These are phyloP conservation scores for Trametopsis cervina DNA, from an alignment of 768 basidiomycete genomes.

Conservation along the genomic window DNA sequence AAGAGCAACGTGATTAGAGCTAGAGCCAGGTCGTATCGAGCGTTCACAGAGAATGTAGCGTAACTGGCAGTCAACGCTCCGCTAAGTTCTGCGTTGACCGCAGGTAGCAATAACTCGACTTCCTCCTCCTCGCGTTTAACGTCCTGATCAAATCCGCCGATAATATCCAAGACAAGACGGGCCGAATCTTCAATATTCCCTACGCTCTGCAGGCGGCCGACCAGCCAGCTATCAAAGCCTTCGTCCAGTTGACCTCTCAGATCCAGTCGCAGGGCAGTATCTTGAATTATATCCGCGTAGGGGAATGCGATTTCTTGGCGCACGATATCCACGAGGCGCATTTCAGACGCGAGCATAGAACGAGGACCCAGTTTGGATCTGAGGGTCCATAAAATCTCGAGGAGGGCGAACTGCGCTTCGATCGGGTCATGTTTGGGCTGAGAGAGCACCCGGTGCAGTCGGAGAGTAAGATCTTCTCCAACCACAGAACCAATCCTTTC, in stretches of 20 bases:
- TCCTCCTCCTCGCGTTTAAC: slow-evolving; percentile 78
- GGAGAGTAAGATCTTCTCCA: slow-evolving; percentile 60
- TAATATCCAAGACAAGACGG: slow-evolving; percentile 55
- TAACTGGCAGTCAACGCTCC: slow-evolving; percentile 59
- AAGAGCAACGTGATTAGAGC: slow-evolving; percentile 61
- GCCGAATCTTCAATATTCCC: slow-evolving; percentile 49
- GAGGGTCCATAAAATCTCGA: slow-evolving; percentile 59
- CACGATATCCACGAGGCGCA: slow-evolving; percentile 51
- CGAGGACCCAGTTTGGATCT: slow-evolving; percentile 54
- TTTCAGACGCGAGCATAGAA: slow-evolving; percentile 50
- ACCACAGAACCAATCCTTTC: slow-evolving; percentile 66
- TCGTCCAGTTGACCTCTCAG: slow-evolving; percentile 55
- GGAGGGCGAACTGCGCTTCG: slow-evolving; percentile 48
- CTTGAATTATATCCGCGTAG: slow-evolving; percentile 66
- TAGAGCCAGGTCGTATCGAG: slow-evolving; percentile 70
- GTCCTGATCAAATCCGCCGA: slow-evolving; percentile 60
- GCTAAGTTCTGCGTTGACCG: slow-evolving; percentile 54
- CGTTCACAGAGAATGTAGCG: slow-evolving; percentile 52
- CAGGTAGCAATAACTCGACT: slow-evolving; percentile 43
- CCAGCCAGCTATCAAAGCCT: slow-evolving; percentile 52
- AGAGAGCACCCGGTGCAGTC: slow-evolving; percentile 43
- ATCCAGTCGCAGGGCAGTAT: slow-evolving; percentile 47
- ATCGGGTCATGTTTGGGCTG: slow-evolving; percentile 29
- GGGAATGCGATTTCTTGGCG: slow-evolving; percentile 77
- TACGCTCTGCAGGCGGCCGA: slow-evolving; percentile 50